Evolutionary conservation across 116 monocot species (phyloP).

Genomic region (Iris pallida): DNA sequence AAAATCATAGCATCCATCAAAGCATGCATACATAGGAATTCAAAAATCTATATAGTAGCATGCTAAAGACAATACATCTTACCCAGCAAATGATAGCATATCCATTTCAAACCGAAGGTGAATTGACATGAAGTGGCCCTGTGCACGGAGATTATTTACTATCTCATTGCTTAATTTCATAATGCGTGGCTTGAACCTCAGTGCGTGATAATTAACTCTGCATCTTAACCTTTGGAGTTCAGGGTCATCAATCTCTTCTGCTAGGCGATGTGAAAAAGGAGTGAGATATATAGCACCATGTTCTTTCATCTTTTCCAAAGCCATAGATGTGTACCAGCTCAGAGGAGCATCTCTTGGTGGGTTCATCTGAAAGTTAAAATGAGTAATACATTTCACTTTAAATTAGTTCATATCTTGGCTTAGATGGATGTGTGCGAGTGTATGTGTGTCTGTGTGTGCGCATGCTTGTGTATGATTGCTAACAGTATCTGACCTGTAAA

Average conservation of each 20-base stretch:
- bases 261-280: conserved; percentile 91
- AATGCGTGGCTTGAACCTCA: conserved; percentile 84
- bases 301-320: conserved; percentile 76
- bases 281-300: conserved; percentile 92
- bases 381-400: no score
- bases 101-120: conserved; percentile 99
- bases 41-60: no score
- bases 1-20: no score
- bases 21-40: no score
- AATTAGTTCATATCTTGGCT: no score
- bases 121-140: conserved; percentile 95
- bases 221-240: conserved; percentile 94
- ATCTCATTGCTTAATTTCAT: conserved; percentile 79
- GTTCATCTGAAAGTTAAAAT: conserved; percentile 44
- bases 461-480: no score
- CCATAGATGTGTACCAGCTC: conserved; percentile 80
- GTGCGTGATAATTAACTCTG: conserved; percentile 94
- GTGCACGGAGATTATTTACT: conserved; percentile 61
- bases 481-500: conserved; percentile 44
- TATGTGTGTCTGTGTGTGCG: no score
- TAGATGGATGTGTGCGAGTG: no score
- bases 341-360: conserved; percentile 97
- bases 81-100: conserved; percentile 99
- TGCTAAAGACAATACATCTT: background rate
- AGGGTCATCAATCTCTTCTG: conserved; percentile 84